Percentiles rank a stretch among this genome's conserved stretches.
phyloP scores from a whole-genome alignment of 768 basidiomycete genomes.

The Trichaptum fuscoviolaceum region DNA sequence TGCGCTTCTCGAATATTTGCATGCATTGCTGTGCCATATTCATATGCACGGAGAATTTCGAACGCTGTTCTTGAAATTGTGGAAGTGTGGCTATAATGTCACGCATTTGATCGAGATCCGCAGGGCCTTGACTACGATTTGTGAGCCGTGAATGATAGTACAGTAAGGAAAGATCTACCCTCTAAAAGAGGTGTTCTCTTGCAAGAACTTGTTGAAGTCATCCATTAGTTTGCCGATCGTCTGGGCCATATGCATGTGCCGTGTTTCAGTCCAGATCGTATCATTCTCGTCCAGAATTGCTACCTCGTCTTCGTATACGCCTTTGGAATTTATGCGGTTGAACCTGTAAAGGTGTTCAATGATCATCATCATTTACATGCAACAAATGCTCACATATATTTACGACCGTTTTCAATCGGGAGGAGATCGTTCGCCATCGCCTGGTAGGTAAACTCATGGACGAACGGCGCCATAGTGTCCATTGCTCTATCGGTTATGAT shows the following conservation, averaged over 20 bases:
- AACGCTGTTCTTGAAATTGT: conserved; percentile 91
- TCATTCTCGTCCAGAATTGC: conserved; percentile 85
- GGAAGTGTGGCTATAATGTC: conserved; percentile 96
- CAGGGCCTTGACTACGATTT: conserved; percentile 60
- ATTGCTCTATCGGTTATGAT: conserved; percentile 96
- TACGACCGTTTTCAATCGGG: conserved; percentile 78
- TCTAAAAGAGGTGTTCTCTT: conserved; percentile 92
- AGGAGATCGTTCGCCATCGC: conserved; percentile 97
- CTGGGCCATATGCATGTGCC: conserved; percentile 99
- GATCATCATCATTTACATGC: conserved; percentile 2
- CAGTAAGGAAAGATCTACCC: conserved; percentile 58
- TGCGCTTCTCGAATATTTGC: conserved; percentile 85
- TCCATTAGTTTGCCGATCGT: conserved; percentile 95
- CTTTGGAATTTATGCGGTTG: conserved; percentile 86
- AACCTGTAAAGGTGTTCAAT: conserved; percentile 48
- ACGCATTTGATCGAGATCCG: conserved; percentile 95
- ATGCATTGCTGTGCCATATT: conserved; percentile 99
- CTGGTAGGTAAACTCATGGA: conserved; percentile 99
- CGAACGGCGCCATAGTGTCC: conserved; percentile 84
- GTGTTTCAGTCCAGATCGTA: conserved; percentile 84
- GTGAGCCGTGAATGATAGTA: conserved; percentile 9
- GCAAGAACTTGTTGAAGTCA: conserved; percentile 91
- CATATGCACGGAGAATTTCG: conserved; percentile 89
- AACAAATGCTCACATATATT: conserved; percentile 66
- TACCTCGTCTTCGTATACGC: conserved; percentile 82